Percentiles rank a stretch among this genome's conserved stretches.
Conservation (phyloP, 352 stramenopile genomes). For the Globisporangium camurandrum region DNA sequence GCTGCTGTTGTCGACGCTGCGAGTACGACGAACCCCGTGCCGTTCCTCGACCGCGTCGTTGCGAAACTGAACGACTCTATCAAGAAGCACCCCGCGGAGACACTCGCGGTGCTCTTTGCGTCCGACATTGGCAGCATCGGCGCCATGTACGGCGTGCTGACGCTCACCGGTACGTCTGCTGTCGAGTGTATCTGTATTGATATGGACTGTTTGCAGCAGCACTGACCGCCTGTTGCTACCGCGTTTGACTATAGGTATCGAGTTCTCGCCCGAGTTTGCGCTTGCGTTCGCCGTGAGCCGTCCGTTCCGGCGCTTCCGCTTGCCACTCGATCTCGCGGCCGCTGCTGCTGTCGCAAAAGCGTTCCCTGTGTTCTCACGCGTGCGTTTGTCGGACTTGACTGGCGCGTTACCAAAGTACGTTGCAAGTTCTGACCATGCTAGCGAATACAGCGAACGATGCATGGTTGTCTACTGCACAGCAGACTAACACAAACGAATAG, state of each 20-base stretch:
- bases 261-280: constrained; percentile 83
- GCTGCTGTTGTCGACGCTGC: no score
- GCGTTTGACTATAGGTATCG: constrained; percentile 19
- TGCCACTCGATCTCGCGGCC: constrained; percentile 67
- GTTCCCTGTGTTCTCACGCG: constrained; percentile 63
- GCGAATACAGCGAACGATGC: background rate
- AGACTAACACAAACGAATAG: no score
- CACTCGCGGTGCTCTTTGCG: constrained; percentile 65
- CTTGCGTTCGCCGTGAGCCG: constrained; percentile 77
- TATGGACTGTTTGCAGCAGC: background rate
- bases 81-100: constrained; percentile 60
- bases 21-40: background rate
- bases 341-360: constrained; percentile 59
- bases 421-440: no score
- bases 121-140: constrained; percentile 80
- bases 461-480: constrained; percentile 12
- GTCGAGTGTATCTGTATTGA: background rate
- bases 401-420: constrained; percentile 49
- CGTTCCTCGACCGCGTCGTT: constrained; percentile 61
- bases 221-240: background rate
- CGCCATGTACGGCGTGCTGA: constrained; percentile 68
- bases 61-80: constrained; percentile 75
- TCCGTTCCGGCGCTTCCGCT: constrained; percentile 69
- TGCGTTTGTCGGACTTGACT: constrained; percentile 62
- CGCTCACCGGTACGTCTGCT: constrained; percentile 28